phyloP scores from a whole-genome alignment of 805 yeast genomes.

The Wickerhamomyces silvicola region DNA sequence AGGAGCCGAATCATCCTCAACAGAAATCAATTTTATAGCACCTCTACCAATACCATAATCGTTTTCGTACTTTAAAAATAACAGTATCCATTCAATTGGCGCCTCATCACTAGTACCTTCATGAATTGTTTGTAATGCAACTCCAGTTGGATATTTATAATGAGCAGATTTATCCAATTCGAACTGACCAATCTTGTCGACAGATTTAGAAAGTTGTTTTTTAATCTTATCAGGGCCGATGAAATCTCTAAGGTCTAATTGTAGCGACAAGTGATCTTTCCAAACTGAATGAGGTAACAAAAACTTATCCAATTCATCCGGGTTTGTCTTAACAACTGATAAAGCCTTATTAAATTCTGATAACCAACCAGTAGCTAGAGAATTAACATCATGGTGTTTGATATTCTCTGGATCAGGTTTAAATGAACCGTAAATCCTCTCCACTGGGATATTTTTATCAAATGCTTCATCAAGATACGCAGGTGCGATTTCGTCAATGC shows the following conservation, averaged over 20 bases:
- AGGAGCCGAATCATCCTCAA: conserved; percentile 22
- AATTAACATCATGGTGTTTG: conserved; percentile 18
- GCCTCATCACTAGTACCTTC: conserved; percentile 18
- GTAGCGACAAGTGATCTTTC: conserved; percentile 32
- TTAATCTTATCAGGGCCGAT: conserved; percentile 26
- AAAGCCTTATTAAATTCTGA: conserved; percentile 23
- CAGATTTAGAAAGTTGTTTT: conserved; percentile 8
- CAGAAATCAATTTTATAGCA: conserved; percentile 25
- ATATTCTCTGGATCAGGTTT: conserved; percentile 23
- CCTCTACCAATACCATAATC: conserved; percentile 30
- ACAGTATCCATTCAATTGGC: conserved; percentile 32
- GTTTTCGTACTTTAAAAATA: conserved; percentile 25
- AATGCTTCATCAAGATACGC: conserved; percentile 16
- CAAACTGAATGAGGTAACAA: conserved; percentile 26
- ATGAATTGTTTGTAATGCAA: conserved; percentile 23
- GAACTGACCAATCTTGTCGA: conserved; percentile 22
- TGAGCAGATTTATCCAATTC: conserved; percentile 26
- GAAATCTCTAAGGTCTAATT: conserved; percentile 28
- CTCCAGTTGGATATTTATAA: conserved; percentile 25
- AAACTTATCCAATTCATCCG: conserved; percentile 18
- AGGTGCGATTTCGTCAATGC: conserved; percentile 21
- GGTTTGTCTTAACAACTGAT: conserved; percentile 5
- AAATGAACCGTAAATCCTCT: conserved; percentile 23
- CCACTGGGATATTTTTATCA: conserved; percentile 22
- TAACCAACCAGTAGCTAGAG: conserved; percentile 26